Conservation (phyloP, 2,329 filamentous ascomycete genomes). For the Colletotrichum sp. region DNA sequence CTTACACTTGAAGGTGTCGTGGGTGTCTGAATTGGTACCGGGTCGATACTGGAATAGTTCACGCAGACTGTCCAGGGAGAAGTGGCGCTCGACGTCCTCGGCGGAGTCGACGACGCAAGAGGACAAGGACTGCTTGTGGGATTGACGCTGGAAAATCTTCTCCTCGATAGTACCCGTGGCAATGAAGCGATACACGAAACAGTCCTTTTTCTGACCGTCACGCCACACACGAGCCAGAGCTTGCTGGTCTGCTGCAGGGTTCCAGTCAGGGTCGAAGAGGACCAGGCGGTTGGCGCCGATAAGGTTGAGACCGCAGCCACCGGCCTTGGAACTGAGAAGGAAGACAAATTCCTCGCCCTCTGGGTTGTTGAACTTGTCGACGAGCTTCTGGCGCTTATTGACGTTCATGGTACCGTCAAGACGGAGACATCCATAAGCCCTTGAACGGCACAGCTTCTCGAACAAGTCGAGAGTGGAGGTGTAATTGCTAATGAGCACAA, state of each 20-base stretch:
- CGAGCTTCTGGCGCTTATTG: constrained; percentile 94
- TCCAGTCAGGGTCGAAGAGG: constrained; percentile 97
- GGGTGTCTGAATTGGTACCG: constrained; percentile 88
- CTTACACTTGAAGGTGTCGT: constrained; percentile 99
- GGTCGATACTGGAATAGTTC: constrained; percentile 94
- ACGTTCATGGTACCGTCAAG: constrained; percentile 98
- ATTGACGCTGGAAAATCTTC: constrained; percentile 98
- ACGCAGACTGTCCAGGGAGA: constrained; percentile 86
- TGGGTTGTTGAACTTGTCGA: constrained; percentile 97
- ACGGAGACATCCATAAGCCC: constrained; percentile 83
- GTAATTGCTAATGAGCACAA: constrained; percentile 98
- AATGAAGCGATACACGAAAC: constrained; percentile 99
- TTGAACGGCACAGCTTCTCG: constrained; percentile 84
- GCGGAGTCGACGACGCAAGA: constrained; percentile 96
- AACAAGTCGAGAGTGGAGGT: constrained; percentile 96
- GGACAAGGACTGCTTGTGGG: constrained; percentile 95
- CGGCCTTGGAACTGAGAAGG: constrained; percentile 94
- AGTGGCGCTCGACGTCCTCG: constrained; percentile 96
- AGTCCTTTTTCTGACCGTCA: constrained; percentile 98
- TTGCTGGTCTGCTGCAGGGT: constrained; percentile 96
- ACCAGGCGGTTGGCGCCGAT: constrained; percentile 95
- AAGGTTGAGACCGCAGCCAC: constrained; percentile 93
- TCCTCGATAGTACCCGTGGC: constrained; percentile 97
- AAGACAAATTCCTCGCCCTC: constrained; percentile 91
- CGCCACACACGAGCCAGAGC: constrained; percentile 97